These are phyloP conservation scores for Penicillium simplicissimum DNA, from an alignment of 495 filamentous ascomycete genomes.

Conservation along the genomic window DNA sequence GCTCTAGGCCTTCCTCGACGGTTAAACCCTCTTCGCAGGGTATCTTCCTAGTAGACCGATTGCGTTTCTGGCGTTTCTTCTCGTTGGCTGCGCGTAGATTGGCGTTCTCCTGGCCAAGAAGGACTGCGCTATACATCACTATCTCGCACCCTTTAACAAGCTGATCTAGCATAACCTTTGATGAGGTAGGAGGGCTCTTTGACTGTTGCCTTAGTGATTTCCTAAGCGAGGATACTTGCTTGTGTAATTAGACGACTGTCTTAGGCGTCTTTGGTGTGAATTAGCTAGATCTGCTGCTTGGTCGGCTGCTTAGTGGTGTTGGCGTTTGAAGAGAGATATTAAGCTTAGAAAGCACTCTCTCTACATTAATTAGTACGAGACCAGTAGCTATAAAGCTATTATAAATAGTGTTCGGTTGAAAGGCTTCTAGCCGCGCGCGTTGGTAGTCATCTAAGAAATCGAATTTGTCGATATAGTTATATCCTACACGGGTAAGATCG, in stretches of 20 bases:
- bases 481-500: conserved; percentile 1
- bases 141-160: conserved; percentile 7
- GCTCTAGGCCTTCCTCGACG: no score
- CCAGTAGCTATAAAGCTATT: conserved; percentile 14
- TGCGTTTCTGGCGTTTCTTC: conserved; percentile 12
- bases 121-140: background rate
- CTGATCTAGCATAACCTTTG: conserved; percentile 11
- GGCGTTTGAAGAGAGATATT: conserved; percentile 18
- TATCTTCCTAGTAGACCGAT: conserved; percentile 11
- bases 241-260: conserved; percentile 11
- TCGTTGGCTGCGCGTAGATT: conserved; percentile 14
- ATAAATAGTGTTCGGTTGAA: conserved; percentile 4
- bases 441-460: conserved; percentile 14
- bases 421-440: conserved; percentile 2
- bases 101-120: conserved; percentile 1
- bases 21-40: background rate
- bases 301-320: conserved; percentile 12
- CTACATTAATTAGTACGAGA: conserved; percentile 14
- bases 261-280: conserved; percentile 14
- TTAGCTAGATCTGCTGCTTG: no score
- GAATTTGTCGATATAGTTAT: conserved; percentile 23
- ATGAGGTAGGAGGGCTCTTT: conserved; percentile 9
- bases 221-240: conserved; percentile 12
- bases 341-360: conserved; percentile 17
- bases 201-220: conserved; percentile 5